Percentiles rank a stretch among this genome's conserved stretches.
phyloP scores from a whole-genome alignment of 768 basidiomycete genomes.

The Boletellus ananiceps region DNA sequence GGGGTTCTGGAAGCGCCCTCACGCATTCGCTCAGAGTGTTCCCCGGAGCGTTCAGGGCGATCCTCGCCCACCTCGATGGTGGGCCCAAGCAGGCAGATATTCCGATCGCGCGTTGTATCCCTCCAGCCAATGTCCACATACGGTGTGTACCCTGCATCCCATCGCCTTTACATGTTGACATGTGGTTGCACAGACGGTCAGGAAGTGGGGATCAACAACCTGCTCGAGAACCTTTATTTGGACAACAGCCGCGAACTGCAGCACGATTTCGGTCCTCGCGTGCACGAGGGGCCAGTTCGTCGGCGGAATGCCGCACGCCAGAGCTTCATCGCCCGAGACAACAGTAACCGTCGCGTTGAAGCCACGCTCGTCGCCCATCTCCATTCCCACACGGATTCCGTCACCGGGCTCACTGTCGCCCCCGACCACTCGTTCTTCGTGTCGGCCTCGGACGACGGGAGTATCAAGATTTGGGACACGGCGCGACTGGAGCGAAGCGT shows the following conservation, averaged over 20 bases:
- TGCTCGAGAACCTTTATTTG: constrained; percentile 86
- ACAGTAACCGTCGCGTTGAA: constrained; percentile 55
- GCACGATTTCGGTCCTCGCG: constrained; percentile 86
- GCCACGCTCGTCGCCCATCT: constrained; percentile 82
- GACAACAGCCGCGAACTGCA: constrained; percentile 84
- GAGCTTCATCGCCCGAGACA: constrained; percentile 63
- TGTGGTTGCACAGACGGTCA: constrained; percentile 61
- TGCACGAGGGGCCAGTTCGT: constrained; percentile 77
- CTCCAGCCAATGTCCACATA: constrained; percentile 64
- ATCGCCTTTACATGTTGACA: not conserved
- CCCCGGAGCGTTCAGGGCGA: constrained; percentile 69
- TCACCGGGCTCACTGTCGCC: constrained; percentile 80
- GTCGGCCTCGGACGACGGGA: constrained; percentile 90
- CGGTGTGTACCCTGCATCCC: constrained; percentile 39
- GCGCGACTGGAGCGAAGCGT: constrained; percentile 92
- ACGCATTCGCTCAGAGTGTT: constrained; percentile 59
- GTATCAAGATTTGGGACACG: constrained; percentile 89
- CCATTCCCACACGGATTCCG: constrained; percentile 71
- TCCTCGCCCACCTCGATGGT: constrained; percentile 70
- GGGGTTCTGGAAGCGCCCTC: constrained; percentile 79
- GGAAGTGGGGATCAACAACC: constrained; percentile 83
- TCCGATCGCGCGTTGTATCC: constrained; percentile 47
- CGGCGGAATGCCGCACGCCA: constrained; percentile 71
- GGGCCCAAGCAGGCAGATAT: constrained; percentile 38
- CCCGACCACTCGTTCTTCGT: constrained; percentile 96